Evolutionary conservation across 768 basidiomycete genomes (phyloP), one percentile per base, ranked within the genome.

Genomic region (Tulasnella sp.): DNA sequence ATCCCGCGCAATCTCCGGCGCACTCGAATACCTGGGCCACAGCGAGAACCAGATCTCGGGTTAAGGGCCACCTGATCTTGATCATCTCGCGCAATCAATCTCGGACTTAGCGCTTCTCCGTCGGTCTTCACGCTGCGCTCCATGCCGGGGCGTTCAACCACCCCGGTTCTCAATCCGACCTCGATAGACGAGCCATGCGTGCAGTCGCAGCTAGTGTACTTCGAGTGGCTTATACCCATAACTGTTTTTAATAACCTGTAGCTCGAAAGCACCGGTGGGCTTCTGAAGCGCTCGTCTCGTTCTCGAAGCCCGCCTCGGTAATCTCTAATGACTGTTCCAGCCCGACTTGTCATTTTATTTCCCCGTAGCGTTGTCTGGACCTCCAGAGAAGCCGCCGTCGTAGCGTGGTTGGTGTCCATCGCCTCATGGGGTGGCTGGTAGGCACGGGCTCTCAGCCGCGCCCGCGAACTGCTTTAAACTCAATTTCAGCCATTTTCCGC

Each of bases 61-160:
- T 65, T 22, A 12, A 40, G 7, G 19, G 39, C 63, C 63, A 65
- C 64, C 64, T 65, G 64, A 65, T 65, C 64, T 65, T 40, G 39
- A 65, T 40, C 29, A 65, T 65, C 64, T 65, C 64, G 34, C 64
- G 52, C 39, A 65, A 65, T 65, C 39, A 65, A 65, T 65, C 64
- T 65, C 64, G 34, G 35, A 36, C 39, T 40, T 65, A 36, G 17
- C 64, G 39, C 39, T 36, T 34, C 1, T 36, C 19, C 32, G 11
- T 17, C 22, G 22, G n/a, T 7, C 36, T n/a, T n/a, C n/a, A n/a
- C n/a, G 4, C n/a, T 34, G 35, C 64, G 12, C 11, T 16, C 3
- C 64, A 12, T 44, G 12, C 42, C 42, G 12, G 12, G 42, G n/a
- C n/a, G 26, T 32, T 17, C 39, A 36, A 17, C 5, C 11, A 2